These are phyloP conservation scores for Phytophthora sp. DNA, from an alignment of 352 stramenopile species.

Conservation along the genomic window DNA sequence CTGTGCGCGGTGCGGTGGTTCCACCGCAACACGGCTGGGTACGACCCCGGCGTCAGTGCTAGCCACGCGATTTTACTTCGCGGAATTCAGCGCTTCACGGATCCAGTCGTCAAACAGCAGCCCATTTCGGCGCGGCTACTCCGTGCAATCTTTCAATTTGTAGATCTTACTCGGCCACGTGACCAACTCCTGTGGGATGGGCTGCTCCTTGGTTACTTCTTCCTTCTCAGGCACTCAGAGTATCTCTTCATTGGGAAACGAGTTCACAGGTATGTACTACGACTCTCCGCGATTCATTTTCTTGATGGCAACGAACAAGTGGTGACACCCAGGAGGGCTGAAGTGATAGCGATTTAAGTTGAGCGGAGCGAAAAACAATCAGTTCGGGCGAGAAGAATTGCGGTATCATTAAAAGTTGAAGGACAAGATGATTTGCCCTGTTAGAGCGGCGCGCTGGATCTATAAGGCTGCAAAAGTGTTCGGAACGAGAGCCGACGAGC, in stretches of 20 bases:
- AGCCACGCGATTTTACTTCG: constrained; percentile 20
- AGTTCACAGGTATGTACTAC: constrained; percentile 18
- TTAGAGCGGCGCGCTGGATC: neutral
- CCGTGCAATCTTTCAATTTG: neutral
- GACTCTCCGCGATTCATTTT: constrained; percentile 7
- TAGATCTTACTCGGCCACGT: neutral
- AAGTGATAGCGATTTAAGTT: neutral
- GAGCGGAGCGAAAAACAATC: constrained; percentile 7
- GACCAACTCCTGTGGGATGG: constrained; percentile 21
- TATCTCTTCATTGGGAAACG: constrained; percentile 22
- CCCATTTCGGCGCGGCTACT: constrained; percentile 9
- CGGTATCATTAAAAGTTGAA: constrained; percentile 1
- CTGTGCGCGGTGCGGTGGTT: constrained; percentile 6
- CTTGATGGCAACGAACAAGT: neutral
- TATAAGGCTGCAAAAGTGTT: neutral
- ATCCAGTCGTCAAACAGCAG: constrained; percentile 18
- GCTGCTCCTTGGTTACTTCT: constrained; percentile 28
- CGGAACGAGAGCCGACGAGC: neutral
- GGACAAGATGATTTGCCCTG: constrained; percentile 7
- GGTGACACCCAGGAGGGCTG: neutral
- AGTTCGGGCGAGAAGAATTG: constrained; percentile 1
- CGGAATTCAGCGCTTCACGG: constrained; percentile 14
- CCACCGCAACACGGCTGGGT: constrained; percentile 20
- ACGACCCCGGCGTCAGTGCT: constrained; percentile 23
- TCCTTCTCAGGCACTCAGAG: constrained; percentile 16